phyloP scores from a whole-genome alignment of 768 basidiomycete species.

The Serendipita indica region DNA sequence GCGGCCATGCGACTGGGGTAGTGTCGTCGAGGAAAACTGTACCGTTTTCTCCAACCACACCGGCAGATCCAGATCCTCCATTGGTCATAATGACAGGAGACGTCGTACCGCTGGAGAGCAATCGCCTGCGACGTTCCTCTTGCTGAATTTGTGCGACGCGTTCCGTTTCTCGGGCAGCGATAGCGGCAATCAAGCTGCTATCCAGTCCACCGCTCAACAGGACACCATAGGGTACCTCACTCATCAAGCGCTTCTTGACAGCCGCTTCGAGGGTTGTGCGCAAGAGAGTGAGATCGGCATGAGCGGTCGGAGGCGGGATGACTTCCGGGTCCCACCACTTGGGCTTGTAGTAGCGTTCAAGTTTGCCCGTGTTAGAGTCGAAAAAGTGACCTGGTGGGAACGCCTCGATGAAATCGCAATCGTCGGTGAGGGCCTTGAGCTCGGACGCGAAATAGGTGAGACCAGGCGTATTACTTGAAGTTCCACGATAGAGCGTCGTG shows the following conservation, averaged over 20 bases:
- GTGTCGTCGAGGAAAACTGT: constrained; percentile 26
- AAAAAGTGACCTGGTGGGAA: constrained; percentile 98
- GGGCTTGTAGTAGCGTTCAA: constrained; percentile 74
- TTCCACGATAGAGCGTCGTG: constrained; percentile 97
- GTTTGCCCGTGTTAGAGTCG: constrained; percentile 67
- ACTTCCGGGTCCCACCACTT: constrained; percentile 80
- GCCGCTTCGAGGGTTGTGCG: constrained; percentile 79
- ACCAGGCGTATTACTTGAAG: constrained; percentile 69
- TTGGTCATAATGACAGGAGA: too few species aligned
- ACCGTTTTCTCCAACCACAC: constrained; percentile 9
- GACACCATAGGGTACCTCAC: constrained; percentile 96
- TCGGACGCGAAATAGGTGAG: constrained; percentile 89
- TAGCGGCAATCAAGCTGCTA: constrained; percentile 87
- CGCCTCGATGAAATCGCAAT: constrained; percentile 86
- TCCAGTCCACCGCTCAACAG: constrained; percentile 91
- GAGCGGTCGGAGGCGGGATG: constrained; percentile 45
- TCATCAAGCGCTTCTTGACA: constrained; percentile 91
- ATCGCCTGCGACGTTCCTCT: constrained; percentile 41
- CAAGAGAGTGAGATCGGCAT: constrained; percentile 51
- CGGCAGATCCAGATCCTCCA: too few species aligned
- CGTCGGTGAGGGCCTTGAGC: constrained; percentile 77
- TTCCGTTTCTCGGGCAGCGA: constrained; percentile 91
- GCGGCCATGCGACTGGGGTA: constrained; percentile 79
- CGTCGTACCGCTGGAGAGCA: constrained; percentile 15
- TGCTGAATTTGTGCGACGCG: constrained; percentile 70